Evolutionary conservation across 75 land plant species (phyloP).

Genomic region (Cupressus sempervirens): DNA sequence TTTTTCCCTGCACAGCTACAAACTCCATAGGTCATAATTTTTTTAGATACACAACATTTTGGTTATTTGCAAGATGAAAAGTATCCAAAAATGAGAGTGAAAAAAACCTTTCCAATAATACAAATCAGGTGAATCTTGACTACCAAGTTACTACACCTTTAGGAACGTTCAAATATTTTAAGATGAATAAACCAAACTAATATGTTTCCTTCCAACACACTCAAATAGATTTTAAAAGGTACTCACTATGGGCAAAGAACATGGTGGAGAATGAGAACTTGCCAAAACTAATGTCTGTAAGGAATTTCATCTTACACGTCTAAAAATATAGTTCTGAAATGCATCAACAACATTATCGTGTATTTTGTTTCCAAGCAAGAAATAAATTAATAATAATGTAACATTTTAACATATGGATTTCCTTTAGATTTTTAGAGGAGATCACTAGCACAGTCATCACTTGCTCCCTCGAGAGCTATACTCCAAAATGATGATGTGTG

Average conservation of each 20-base stretch:
- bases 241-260: constrained; percentile 82
- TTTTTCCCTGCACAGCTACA: constrained; percentile 70
- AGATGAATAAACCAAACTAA: not conserved
- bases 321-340: not conserved
- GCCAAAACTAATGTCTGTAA: constrained; percentile 20
- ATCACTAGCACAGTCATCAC: constrained; percentile 26
- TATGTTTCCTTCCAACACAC: not conserved
- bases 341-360: not conserved
- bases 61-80: not conserved
- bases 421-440: not conserved
- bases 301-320: not conserved
- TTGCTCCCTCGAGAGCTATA: constrained; percentile 33
- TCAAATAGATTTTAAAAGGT: not conserved
- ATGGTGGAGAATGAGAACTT: constrained; percentile 92
- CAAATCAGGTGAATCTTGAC: constrained; percentile 3
- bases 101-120: not conserved
- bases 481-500: too few relatives aligned
- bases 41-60: too few relatives aligned
- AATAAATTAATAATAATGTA: not conserved
- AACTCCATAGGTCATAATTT: not conserved
- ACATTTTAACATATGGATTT: not conserved
- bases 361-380: not conserved
- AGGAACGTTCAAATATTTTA: not conserved
- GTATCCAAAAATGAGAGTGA: not conserved
- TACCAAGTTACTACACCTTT: not conserved